These are phyloP conservation scores for Strigomonas culicis DNA, from an alignment of 208 protist species.

Conservation along the genomic window DNA sequence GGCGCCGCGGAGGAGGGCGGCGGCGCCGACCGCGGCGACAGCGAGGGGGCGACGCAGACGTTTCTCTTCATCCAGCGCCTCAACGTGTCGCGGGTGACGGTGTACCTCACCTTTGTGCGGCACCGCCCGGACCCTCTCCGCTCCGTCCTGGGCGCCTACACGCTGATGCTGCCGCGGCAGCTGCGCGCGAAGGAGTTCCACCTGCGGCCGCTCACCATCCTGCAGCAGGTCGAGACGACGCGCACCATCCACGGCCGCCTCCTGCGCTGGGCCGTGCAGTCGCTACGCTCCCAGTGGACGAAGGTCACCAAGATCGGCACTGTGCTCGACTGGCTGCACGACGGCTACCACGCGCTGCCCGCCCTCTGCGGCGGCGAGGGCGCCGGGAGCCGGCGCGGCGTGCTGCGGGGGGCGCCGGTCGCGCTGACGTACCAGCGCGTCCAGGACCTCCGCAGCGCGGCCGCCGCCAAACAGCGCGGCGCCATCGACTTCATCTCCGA, in stretches of 20 bases:
- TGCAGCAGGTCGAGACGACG: conserved; percentile 41
- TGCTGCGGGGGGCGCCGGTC: conserved; percentile 1
- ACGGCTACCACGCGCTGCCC: conserved; percentile 25
- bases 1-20: not conserved
- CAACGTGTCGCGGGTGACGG: not conserved
- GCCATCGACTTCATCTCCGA: not conserved
- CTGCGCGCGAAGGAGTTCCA: conserved; percentile 55
- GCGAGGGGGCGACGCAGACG: conserved; percentile 2
- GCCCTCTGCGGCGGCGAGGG: conserved; percentile 22
- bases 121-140: conserved; percentile 61
- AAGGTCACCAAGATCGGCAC: conserved; percentile 73
- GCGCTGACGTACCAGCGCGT: not conserved
- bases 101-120: conserved; percentile 2
- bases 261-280: conserved; percentile 43
- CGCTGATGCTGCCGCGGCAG: conserved; percentile 63
- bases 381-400: conserved; percentile 15
- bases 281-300: conserved; percentile 71
- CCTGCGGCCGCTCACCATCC: conserved; percentile 31
- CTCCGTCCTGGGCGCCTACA: conserved; percentile 56
- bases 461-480: not conserved
- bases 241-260: conserved; percentile 35
- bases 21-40: not conserved
- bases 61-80: conserved; percentile 7
- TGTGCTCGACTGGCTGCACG: conserved; percentile 42
- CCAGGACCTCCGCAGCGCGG: not conserved